Percentiles rank a stretch among this genome's conserved stretches.
phyloP scores from a whole-genome alignment of 345 rosid genomes.

The Carallia pectinifolia region DNA sequence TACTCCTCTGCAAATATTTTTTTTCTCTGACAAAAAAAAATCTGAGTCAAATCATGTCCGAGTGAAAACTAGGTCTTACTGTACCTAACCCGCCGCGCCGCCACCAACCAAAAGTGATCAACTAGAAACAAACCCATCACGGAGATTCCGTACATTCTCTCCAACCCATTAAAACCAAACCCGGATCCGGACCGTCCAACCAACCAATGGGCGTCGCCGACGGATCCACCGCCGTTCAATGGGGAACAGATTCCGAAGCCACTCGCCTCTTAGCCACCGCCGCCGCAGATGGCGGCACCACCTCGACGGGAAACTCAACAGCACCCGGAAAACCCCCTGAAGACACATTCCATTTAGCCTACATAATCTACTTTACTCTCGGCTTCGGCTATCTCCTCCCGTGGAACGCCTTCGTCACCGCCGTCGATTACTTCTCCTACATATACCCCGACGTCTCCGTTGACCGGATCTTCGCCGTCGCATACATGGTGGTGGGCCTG shows the following conservation, averaged over 20 bases:
- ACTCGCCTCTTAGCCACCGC: slow-evolving; percentile 40
- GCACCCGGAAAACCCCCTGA: slow-evolving; percentile 36
- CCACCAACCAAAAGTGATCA: too few relatives aligned
- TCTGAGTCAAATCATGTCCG: too few relatives aligned
- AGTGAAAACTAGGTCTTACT: too few relatives aligned
- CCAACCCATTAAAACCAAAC: not conserved
- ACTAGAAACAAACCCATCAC: not conserved
- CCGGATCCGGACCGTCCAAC: not conserved
- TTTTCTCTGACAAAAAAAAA: too few relatives aligned
- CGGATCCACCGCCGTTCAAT: slow-evolving; percentile 12
- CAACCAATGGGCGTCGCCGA: slow-evolving; percentile 44
- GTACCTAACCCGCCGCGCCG: too few relatives aligned
- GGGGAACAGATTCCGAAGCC: slow-evolving; percentile 48
- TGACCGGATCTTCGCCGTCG: slow-evolving; percentile 90
- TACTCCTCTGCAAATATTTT: too few relatives aligned
- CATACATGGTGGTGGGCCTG: slow-evolving; percentile 70
- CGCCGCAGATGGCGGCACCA: not conserved
- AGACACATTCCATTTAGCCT: slow-evolving; percentile 73
- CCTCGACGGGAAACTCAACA: slow-evolving; percentile 11
- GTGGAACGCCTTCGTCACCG: slow-evolving; percentile 98
- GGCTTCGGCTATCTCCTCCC: slow-evolving; percentile 91
- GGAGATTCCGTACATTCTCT: not conserved
- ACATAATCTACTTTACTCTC: slow-evolving; percentile 79
- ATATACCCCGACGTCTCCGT: slow-evolving; percentile 85
- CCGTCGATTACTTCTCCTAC: slow-evolving; percentile 95